These are phyloP conservation scores for Penicillium canariense DNA, from an alignment of 495 filamentous ascomycete species.

Conservation along the genomic window DNA sequence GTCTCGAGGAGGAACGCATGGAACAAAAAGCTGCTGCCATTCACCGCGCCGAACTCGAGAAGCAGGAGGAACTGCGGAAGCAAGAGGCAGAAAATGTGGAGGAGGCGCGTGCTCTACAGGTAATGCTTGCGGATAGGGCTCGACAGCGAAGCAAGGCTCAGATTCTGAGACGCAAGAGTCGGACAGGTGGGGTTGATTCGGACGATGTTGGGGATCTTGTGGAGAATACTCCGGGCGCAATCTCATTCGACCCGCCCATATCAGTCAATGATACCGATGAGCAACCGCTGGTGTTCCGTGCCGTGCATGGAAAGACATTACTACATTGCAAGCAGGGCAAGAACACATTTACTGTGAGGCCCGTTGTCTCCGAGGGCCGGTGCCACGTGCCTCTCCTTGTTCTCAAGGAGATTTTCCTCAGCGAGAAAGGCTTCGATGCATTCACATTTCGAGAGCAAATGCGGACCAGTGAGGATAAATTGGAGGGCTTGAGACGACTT, in stretches of 20 bases:
- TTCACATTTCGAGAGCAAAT: constrained; percentile 52
- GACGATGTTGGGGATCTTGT: constrained; percentile 29
- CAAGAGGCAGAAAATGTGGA: constrained; percentile 60
- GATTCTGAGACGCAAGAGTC: constrained; percentile 37
- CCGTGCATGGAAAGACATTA: constrained; percentile 61
- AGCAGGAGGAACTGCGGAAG: constrained; percentile 50
- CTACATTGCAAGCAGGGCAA: constrained; percentile 55
- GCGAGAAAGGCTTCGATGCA: constrained; percentile 38
- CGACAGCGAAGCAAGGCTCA: constrained; percentile 47
- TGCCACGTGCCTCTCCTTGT: constrained; percentile 58
- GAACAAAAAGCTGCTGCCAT: constrained; percentile 59
- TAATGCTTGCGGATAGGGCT: constrained; percentile 75
- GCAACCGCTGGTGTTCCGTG: constrained; percentile 57
- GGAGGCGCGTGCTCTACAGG: constrained; percentile 70
- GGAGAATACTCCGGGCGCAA: constrained; percentile 42
- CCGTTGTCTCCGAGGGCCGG: constrained; percentile 52
- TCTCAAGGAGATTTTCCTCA: constrained; percentile 56
- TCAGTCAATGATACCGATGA: constrained; percentile 56
- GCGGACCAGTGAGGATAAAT: constrained; percentile 65
- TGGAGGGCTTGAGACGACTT: constrained; percentile 71
- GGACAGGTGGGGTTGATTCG: constrained; percentile 35
- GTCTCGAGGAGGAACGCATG: constrained; percentile 85
- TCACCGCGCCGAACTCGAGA: constrained; percentile 52
- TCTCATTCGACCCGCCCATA: constrained; percentile 72
- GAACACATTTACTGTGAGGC: constrained; percentile 65